Base-by-base conservation (phyloP, 257 asterid genomes). In the Knoxia roxburghii region DNA sequence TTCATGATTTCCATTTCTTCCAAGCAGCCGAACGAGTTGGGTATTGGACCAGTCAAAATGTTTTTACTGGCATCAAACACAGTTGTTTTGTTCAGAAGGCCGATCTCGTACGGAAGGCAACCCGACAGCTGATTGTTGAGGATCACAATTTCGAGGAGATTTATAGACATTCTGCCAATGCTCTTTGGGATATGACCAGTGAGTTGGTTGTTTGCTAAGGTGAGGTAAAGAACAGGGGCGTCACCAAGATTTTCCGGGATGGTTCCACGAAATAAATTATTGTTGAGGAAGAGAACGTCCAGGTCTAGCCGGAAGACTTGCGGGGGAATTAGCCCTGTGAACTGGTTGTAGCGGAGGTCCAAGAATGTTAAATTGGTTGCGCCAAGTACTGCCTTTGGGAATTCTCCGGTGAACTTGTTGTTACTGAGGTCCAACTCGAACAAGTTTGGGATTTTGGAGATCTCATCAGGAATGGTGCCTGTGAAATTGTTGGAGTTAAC, bases 341-440 rank as follows among this genome's bases (percentile, higher is more conserved):
- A 45, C 0, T 9, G 0, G 70, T 87, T 87, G 86, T 72, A 89
- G 58, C 95, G 68, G 33, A 89, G 79, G 55, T 89, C 92, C 65
- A 89, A 52, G 83, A 78, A 87, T 26, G 91, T 87, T 35, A 89
- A 80, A 6, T 79, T 75, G 24, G 84, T 74, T 10, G 90, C 81
- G 4, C 67, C 53, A 6, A 89, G 81, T 40, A 83, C 77, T 11
- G 71, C 20, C 2, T 14, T 11, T 0, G 96, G 96, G 75, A 89
- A 89, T 0, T 29, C 15, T 4, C 92, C 92, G 9, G 17, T 6
- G 58, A 79, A 80, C 20, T 76, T 56, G 78, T 87, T 89, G 87
- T 86, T 86, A 64, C 96, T 89, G 75, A 87, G 63, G 35, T 87
- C 95, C 61, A 89, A 78, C 69, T 89, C 96, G 54, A 33, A 85